Base-by-base conservation (phyloP, 1,139 yeast species). In the Groenewaldozyma auringiensis region DNA sequence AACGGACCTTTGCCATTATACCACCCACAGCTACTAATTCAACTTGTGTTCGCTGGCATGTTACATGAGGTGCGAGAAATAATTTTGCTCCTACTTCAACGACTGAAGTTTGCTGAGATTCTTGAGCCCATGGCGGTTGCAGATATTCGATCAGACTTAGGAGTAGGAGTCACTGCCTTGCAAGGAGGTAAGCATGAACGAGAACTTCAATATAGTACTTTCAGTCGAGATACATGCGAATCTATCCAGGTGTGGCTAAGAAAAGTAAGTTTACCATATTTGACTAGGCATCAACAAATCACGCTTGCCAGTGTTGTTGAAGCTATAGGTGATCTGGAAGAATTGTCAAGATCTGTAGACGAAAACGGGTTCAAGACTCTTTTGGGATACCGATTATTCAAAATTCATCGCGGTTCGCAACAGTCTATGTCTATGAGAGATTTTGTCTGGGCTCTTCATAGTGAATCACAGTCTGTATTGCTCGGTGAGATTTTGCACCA, bases 1-100 rank as follows among this genome's bases (percentile, higher is more conserved):
- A 88, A 88, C 65, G 96, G 96, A 25, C 94, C 95, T 0, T 64
- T 92, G 32, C 96, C 97, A 0, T 67, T 88, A 1, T 92, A 85
- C 57, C 97, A 92, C 59, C 98, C 98, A 0, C 96, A 88, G 62
- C 75, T 87, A 49, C 66, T 92, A 37, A 82, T 88, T 43, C 96
- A 89, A 60, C 70, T 83, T 2, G 63, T 89, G 16, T 81, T 83
- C 57, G 76, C 79, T 56, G 82, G 80, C 32, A 80, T 83, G 54
- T 54, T 75, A 9, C 65, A 67, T 3, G 60, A 80, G 3, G 94
- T 81, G 1, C 74, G 79, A 50, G 74, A 70, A 35, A 71, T 89
- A 1, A 58, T 89, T 21, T 66, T 76, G 3, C 65, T 70, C 16
- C 66, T 89, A 38, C 63, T 74, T 17, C 67, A 64, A 21, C 61